A percentile compares a stretch with the other conserved stretches of the same genome.
phyloP scores from a whole-genome alignment of 495 filamentous ascomycete species.

The Hamigera avellanea region DNA sequence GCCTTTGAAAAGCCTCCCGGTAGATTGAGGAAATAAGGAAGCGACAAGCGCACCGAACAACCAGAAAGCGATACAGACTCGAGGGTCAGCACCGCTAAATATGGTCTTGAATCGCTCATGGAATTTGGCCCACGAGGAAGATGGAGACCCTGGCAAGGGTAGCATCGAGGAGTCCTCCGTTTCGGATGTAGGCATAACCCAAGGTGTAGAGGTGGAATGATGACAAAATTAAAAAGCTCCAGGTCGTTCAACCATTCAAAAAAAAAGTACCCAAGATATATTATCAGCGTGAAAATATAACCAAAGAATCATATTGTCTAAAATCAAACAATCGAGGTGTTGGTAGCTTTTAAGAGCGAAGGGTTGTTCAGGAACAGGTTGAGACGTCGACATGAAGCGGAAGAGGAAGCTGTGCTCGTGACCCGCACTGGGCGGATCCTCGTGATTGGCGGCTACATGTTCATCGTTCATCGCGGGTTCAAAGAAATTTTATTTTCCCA shows the following conservation, averaged over 20 bases:
- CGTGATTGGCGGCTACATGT: no score
- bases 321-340: no score
- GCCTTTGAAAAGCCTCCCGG: not conserved
- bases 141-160: conserved; percentile 62
- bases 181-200: conserved; percentile 10
- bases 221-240: no score
- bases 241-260: not conserved
- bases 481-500: no score
- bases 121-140: conserved; percentile 62
- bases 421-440: not conserved
- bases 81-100: conserved; percentile 56
- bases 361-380: no score
- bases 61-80: conserved; percentile 80
- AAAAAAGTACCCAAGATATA: conserved; percentile 6
- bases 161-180: conserved; percentile 30
- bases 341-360: not conserved
- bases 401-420: not conserved
- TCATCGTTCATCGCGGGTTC: no score
- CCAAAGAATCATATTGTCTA: no score
- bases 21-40: not conserved
- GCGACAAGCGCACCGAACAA: conserved; percentile 57
- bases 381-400: not conserved
- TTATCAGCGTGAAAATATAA: conserved; percentile 9
- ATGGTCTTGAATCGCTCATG: conserved; percentile 47
- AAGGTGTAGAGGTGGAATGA: not conserved